Conservation (phyloP, 2,329 filamentous ascomycete genomes). For the Penicillium concentricum region DNA sequence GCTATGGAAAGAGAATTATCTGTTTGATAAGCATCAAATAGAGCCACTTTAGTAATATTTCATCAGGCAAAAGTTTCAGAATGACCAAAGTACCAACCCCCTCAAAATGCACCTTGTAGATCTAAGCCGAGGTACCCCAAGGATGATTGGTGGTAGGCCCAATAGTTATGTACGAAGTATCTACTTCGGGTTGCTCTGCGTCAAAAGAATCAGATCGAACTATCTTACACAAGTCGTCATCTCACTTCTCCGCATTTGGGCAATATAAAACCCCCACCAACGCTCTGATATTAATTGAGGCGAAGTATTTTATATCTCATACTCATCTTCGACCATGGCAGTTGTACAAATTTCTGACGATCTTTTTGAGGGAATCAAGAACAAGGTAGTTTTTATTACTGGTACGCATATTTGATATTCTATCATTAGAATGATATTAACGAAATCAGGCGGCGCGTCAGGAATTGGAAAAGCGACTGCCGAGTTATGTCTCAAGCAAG, state of each 20-base stretch:
- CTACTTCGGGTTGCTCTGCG: background rate
- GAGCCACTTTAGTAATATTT: background rate
- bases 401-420: conserved; percentile 34
- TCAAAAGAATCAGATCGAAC: background rate
- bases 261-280: background rate
- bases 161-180: background rate
- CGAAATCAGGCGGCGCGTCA: conserved; percentile 53
- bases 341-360: background rate
- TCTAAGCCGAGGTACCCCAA: too few relatives aligned
- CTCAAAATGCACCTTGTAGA: too few relatives aligned
- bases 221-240: background rate
- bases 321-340: background rate
- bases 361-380: background rate
- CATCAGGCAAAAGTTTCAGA: background rate
- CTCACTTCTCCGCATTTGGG: background rate
- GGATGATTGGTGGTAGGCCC: background rate
- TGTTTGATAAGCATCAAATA: background rate
- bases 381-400: conserved; percentile 44
- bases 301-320: background rate
- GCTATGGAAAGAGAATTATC: background rate
- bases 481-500: conserved; percentile 51
- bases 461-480: conserved; percentile 61
- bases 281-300: too few relatives aligned
- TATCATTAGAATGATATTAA: background rate
- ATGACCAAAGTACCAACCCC: background rate